Base-by-base conservation (phyloP, 495 filamentous ascomycete species). In the Penicillium daleae region DNA sequence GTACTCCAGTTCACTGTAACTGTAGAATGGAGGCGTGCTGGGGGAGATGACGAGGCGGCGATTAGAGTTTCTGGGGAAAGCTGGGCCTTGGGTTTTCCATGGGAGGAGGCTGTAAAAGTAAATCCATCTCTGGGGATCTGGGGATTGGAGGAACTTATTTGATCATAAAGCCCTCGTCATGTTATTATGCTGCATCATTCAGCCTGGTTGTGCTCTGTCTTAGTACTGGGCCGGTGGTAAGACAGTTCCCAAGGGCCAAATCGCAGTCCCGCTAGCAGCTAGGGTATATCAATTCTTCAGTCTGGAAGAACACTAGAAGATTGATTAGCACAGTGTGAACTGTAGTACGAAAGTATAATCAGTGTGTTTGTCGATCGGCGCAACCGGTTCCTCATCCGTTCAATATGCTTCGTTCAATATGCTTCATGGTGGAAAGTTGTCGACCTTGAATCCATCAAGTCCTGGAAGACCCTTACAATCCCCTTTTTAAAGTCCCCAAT, bases 11-110 rank as follows among this genome's bases (percentile, higher is more conserved):
- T n/a, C n/a, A n/a, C n/a, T n/a, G n/a, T n/a, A n/a, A n/a, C n/a
- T n/a, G n/a, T n/a, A n/a, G n/a, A n/a, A 26, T 26, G 44, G 44
- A 48, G 6, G 39, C 17, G 12, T 3, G 39, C 4, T 42, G 39
- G 1, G 48, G n/a, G n/a, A 7, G 35, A 12, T 46, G 27, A 53
- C 24, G 40, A 22, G 40, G 22, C 19, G 8, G 4, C 19, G 12
- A 55, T 29, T 60, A 55, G 37, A 57, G 63, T 65, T 57, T 57
- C 54, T 61, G 60, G 60, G 64, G 60, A 66, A 62, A 53, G 59
- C 32, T 60, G 56, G 51, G 46, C 40, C 44, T 32, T 19, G 26
- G 29, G 35, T 39, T 17, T 26, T 24, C 19, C 52, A 55, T 35
- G 52, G 31, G 33, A 17, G 35, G 33, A 32, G 19, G 29, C 32